phyloP scores from a whole-genome alignment of 352 stramenopile species.

The Pythium brachiatum region DNA sequence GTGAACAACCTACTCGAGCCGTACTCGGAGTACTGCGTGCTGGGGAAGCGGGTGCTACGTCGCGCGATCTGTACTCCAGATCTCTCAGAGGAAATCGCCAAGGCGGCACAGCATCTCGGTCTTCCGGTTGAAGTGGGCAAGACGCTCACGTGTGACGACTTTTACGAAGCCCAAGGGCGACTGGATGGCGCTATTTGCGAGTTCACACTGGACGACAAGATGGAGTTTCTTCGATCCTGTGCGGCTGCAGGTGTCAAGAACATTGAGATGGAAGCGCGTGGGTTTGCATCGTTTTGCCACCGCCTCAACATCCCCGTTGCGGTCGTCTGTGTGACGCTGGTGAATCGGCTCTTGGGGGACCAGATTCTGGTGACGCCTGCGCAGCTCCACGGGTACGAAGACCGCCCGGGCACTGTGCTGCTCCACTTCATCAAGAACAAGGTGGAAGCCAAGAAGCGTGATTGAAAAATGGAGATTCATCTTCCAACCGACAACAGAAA shows the following conservation, averaged over 20 bases:
- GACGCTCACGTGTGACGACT: constrained; percentile 84
- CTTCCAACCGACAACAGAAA: neutral
- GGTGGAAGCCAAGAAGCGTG: constrained; percentile 20
- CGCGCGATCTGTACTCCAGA: constrained; percentile 56
- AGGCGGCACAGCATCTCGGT: constrained; percentile 41
- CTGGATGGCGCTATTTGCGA: constrained; percentile 83
- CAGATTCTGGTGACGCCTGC: constrained; percentile 60
- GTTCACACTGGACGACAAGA: constrained; percentile 76
- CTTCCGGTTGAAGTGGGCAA: constrained; percentile 71
- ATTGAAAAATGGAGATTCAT: constrained; percentile 2
- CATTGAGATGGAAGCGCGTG: constrained; percentile 83
- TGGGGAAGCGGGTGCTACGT: constrained; percentile 49
- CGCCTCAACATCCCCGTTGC: constrained; percentile 76
- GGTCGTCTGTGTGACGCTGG: constrained; percentile 67
- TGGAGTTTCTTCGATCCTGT: constrained; percentile 59
- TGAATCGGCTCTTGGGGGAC: constrained; percentile 80
- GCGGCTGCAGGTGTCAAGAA: constrained; percentile 64
- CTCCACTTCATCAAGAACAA: constrained; percentile 29
- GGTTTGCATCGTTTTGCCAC: constrained; percentile 75
- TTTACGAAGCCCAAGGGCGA: constrained; percentile 81
- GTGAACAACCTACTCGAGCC: constrained; percentile 79
- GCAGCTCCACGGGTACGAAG: constrained; percentile 62
- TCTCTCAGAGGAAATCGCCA: constrained; percentile 52
- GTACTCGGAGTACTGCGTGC: constrained; percentile 59
- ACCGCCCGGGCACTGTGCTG: constrained; percentile 53